A percentile compares a stretch with the other conserved stretches of the same genome.
Evolutionary conservation across 2,329 filamentous ascomycete species (phyloP).

Genomic region (Zasmidium angulare): DNA sequence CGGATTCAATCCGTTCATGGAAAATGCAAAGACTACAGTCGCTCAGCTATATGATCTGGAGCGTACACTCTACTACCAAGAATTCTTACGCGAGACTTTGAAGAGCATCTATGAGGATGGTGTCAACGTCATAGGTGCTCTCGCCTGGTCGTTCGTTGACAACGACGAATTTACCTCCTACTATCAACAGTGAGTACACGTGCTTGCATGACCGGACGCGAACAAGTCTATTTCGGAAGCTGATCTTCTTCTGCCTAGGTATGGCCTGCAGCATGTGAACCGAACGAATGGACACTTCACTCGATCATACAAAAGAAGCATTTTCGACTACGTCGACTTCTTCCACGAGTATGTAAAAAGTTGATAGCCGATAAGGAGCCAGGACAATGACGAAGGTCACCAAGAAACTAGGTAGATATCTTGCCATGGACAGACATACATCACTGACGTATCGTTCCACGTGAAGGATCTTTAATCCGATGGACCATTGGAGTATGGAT

Average conservation of each 20-base stretch:
- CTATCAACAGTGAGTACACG: background rate
- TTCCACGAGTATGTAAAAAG: slow-evolving; percentile 33
- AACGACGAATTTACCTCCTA: slow-evolving; percentile 34
- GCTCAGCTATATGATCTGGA: slow-evolving; percentile 46
- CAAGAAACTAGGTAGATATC: too few species aligned
- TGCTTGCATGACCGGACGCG: slow-evolving; percentile 21
- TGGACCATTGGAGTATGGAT: too few species aligned
- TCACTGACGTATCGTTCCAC: too few species aligned
- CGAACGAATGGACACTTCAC: slow-evolving; percentile 37
- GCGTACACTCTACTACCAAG: slow-evolving; percentile 34
- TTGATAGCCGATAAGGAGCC: too few species aligned
- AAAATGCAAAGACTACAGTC: slow-evolving; percentile 46
- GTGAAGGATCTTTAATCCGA: too few species aligned
- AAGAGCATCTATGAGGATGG: slow-evolving; percentile 37
- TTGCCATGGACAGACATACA: too few species aligned
- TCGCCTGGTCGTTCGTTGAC: slow-evolving; percentile 40
- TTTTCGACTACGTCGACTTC: slow-evolving; percentile 39
- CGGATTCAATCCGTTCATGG: slow-evolving; percentile 43
- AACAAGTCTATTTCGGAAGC: too few species aligned
- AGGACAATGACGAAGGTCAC: background rate
- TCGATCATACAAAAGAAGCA: slow-evolving; percentile 39
- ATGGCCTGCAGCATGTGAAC: slow-evolving; percentile 43
- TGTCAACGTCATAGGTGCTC: slow-evolving; percentile 36
- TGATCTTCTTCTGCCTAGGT: too few species aligned
- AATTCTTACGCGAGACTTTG: slow-evolving; percentile 37